These are phyloP conservation scores for Ophiostoma montium DNA, from an alignment of 2,329 filamentous ascomycete genomes.

Conservation along the genomic window DNA sequence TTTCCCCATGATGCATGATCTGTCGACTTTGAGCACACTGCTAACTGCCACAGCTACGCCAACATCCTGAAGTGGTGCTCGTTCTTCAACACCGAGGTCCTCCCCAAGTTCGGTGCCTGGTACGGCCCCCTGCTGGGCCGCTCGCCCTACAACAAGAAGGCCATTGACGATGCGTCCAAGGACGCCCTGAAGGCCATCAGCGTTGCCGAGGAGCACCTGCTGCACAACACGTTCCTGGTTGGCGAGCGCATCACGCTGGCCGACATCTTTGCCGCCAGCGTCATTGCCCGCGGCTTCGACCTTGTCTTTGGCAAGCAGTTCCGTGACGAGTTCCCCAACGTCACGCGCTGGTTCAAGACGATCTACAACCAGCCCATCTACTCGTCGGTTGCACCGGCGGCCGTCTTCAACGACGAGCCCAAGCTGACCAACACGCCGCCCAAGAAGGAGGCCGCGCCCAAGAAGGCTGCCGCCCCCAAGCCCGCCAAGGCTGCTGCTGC, in stretches of 20 bases:
- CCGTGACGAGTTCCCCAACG: slow-evolving; percentile 69
- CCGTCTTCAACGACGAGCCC: slow-evolving; percentile 69
- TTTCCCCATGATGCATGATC: slow-evolving; percentile 7
- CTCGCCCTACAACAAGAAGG: slow-evolving; percentile 95
- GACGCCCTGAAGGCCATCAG: slow-evolving; percentile 50
- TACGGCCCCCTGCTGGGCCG: slow-evolving; percentile 74
- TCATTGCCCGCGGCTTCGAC: slow-evolving; percentile 80
- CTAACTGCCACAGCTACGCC: slow-evolving; percentile 49
- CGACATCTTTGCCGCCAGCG: slow-evolving; percentile 70
- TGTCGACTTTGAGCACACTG: background rate
- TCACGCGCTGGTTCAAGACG: slow-evolving; percentile 89
- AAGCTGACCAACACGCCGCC: slow-evolving; percentile 55
- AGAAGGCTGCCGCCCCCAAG: slow-evolving; percentile 24
- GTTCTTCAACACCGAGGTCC: slow-evolving; percentile 81
- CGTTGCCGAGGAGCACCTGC: slow-evolving; percentile 75
- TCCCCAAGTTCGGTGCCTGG: slow-evolving; percentile 61
- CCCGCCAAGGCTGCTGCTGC: slow-evolving; percentile 23
- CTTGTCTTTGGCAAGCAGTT: slow-evolving; percentile 88
- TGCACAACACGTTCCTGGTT: slow-evolving; percentile 90
- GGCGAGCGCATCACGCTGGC: slow-evolving; percentile 95
- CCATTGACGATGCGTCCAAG: slow-evolving; percentile 67
- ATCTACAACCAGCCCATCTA: slow-evolving; percentile 87
- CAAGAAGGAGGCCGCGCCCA: slow-evolving; percentile 54
- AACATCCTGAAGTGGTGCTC: slow-evolving; percentile 98
- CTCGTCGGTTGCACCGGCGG: slow-evolving; percentile 61